Evolutionary conservation across 2,329 filamentous ascomycete genomes (phyloP).

Genomic region (Colletotrichum cuscutae): DNA sequence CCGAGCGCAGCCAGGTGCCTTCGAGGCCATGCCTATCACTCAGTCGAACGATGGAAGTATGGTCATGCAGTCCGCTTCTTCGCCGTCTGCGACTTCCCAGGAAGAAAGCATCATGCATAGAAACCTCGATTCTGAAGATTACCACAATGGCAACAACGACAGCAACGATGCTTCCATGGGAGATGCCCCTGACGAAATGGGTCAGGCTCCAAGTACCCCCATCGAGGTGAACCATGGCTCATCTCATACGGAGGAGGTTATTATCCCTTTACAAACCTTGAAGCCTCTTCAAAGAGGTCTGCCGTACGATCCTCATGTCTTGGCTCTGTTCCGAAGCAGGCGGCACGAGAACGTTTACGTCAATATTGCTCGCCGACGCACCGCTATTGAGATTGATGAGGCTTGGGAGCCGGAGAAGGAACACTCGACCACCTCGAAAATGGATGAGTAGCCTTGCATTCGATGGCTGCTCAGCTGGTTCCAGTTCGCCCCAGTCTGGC

Average conservation of each 20-base stretch:
- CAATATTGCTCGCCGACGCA: conserved; percentile 34
- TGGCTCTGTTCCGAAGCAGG: conserved; percentile 36
- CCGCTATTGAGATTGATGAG: conserved; percentile 43
- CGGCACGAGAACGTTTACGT: conserved; percentile 37
- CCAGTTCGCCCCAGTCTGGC: not conserved
- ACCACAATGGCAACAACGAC: not conserved
- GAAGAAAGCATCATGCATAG: too few relatives aligned
- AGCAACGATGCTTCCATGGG: not conserved
- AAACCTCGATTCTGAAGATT: not conserved
- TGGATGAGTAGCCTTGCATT: not conserved
- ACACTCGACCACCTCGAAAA: not conserved
- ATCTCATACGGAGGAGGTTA: not conserved
- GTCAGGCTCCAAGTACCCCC: not conserved
- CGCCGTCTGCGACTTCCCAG: not conserved
- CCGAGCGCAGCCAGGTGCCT: too few relatives aligned
- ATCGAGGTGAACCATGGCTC: not conserved
- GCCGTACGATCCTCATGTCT: conserved; percentile 36
- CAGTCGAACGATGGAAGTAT: not conserved
- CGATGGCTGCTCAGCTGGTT: not conserved
- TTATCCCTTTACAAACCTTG: conserved; percentile 20
- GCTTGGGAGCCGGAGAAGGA: conserved; percentile 28
- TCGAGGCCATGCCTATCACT: not conserved
- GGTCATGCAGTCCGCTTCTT: not conserved
- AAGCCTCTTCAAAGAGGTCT: conserved; percentile 35
- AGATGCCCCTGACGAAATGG: not conserved